Evolutionary conservation across 352 stramenopile genomes (phyloP).

Genomic region (Peronospora tabacina): DNA sequence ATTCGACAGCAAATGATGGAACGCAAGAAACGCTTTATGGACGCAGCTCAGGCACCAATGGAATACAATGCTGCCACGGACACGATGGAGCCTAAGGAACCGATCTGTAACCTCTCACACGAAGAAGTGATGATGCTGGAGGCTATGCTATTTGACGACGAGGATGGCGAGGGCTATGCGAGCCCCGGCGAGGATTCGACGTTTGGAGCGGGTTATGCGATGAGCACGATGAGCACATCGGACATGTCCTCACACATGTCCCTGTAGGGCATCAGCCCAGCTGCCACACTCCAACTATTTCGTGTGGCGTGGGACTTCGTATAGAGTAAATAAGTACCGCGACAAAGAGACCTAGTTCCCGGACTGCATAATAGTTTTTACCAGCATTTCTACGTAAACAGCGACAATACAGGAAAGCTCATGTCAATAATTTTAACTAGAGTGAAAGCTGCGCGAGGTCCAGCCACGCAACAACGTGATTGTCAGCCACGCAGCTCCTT

Average conservation of each 20-base stretch:
- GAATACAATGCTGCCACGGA: slow-evolving; percentile 24
- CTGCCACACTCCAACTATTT: slow-evolving; percentile 13
- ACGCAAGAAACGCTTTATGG: slow-evolving; percentile 44
- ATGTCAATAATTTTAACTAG: slow-evolving; percentile 1
- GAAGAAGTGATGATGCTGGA: slow-evolving; percentile 42
- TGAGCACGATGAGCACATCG: slow-evolving; percentile 9
- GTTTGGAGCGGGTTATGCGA: slow-evolving; percentile 8
- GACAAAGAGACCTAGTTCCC: slow-evolving; percentile 18
- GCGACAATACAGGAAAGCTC: slow-evolving; percentile 15
- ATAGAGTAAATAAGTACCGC: slow-evolving; percentile 37
- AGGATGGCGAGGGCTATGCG: slow-evolving; percentile 20
- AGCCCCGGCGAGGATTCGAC: slow-evolving; percentile 9
- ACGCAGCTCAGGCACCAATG: slow-evolving; percentile 30
- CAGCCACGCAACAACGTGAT: too few species aligned
- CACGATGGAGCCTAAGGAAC: slow-evolving; percentile 31
- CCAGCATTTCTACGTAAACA: slow-evolving; percentile 18
- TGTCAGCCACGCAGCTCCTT: not conserved
- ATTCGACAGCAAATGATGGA: slow-evolving; percentile 42
- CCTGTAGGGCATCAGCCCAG: slow-evolving; percentile 13
- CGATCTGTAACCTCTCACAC: slow-evolving; percentile 37
- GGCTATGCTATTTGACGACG: slow-evolving; percentile 38
- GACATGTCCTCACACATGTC: slow-evolving; percentile 27
- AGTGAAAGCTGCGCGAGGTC: slow-evolving; percentile 3
- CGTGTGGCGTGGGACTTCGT: slow-evolving; percentile 21
- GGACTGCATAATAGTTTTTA: slow-evolving; percentile 16